Base-by-base conservation (phyloP, 2,329 filamentous ascomycete species). In the Nothopassalora personata region DNA sequence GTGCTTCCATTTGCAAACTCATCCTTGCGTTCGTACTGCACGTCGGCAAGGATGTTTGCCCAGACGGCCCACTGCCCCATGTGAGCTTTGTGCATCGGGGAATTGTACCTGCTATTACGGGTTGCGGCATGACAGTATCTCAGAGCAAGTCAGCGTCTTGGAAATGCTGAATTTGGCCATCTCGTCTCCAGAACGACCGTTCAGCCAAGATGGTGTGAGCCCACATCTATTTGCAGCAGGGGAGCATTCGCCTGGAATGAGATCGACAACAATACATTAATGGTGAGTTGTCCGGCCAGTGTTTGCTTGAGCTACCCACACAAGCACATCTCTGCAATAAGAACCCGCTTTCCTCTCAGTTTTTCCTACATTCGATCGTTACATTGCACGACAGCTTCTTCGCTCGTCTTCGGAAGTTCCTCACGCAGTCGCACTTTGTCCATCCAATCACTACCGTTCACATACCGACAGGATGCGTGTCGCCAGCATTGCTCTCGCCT, bases 401-500 rank as follows among this genome's bases (percentile, higher is more conserved):
- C 36, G 5, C 36, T 54, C 31, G 43, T 11, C 43, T 33, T 48
- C 53, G 45, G 8, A 46, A 28, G 9, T 36, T 57, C 34, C 11
- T 46, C 48, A 48, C 49, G 45, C 49, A 60, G 36, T 39, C 15
- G 15, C 33, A 56, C 13, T 19, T 53, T 18, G 34, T 51, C 23
- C 15, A 31, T 28, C 46, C 59, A 43, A 53, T 45, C 53, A 45
- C 43, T 57, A 33, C 45, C 31, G 48, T 43, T 54, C 10, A 58
- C 52, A 39, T 34, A 33, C 52, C 56, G 11, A 55, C 62, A 59
- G 58, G 15, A 68, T 68, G 66, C 60, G 63, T 47, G 52, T 65
- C 60, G 54, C 61, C 30, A 61, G 63, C 30, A 50, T 67, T 46
- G 56, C 65, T 57, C 61, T 65, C 54, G 56, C 59, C 47, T 62